Base-by-base conservation (phyloP, 1,284 basidiomycete species). In the Prillingera fragicola region DNA sequence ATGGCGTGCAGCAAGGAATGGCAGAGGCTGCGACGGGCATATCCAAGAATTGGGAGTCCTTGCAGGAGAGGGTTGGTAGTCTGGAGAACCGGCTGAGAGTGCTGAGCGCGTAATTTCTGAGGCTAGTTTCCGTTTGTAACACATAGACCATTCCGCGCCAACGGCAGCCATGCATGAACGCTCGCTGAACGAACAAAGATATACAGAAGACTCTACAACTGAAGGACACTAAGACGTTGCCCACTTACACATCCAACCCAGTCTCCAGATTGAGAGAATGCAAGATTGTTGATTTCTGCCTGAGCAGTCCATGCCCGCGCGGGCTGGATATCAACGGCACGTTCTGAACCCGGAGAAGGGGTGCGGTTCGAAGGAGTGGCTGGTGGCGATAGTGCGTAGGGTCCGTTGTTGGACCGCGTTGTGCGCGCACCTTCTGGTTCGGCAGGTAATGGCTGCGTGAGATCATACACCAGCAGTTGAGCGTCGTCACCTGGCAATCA, bases 241-340 rank as follows among this genome's bases (percentile, higher is more conserved):
- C 90, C 89, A 58, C 82, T 84, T 34, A 87, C 83, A 55, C 89
- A 80, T 8, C 85, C 90, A n/a, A 96, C 71, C 87, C 87, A 94
- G 69, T 94, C 88, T 9, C 88, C 87, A 49, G 39, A 59, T 42
- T 46, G 62, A 40, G 50, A 52, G 85, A 89, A 95, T 4, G 87
- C 85, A 18, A 95, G 71, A 59, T 87, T 89, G 35, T 85, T 86
- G 54, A 95, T 81, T 72, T 90, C 89, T 41, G 75, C 75, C 26
- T 77, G 77, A 1, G 85, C 83, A 9, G 84, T 83, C 69, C 90
- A 92, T 25, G 85, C 87, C 78, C 87, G 84, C 22, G 82, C 73
- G 82, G 90, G 52, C 84, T 85, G 18, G 75, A 82, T 43, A 86
- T 73, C 54, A 42, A 52, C 50, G 42, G 66, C 50, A 52, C 45